Base-by-base conservation (phyloP, 176 grass and related monocot species). In the Paspalum vaginatum region DNA sequence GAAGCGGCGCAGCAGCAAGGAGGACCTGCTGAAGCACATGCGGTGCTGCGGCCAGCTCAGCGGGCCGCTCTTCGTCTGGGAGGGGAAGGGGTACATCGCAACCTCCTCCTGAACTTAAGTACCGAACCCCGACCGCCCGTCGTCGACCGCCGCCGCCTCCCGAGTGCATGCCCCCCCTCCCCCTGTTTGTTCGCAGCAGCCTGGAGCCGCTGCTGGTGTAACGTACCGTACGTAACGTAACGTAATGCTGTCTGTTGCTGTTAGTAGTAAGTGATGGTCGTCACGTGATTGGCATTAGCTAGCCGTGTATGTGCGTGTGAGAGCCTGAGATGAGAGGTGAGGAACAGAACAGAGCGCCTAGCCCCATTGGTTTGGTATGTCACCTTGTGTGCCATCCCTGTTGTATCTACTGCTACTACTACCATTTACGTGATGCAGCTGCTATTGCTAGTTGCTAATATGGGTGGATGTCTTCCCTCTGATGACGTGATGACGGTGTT, bases 11-110 rank as follows among this genome's bases (percentile, higher is more conserved):
- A 84, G 88, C 44, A 87, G 79, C 84, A 94, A 88, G 79, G 88
- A 91, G 84, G 77, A 95, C 84, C 81, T 99, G 15, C 83, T 87
- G 9, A 85, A 76, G 66, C 67, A 93, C 90, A 83, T 89, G 81
- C 68, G 93, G 66, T 95, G 92, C 82, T 83, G 77, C 71, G 86
- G 84, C 14, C 85, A 79, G 11, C 82, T 99, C 68, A 83, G 77
- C 71, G 84, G 81, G 17, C 83, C 75, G 11, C 82, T 99, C 59
- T 99, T 99, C 81, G 81, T 99, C 20, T 85, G 79, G 86, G 96
- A 99, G 75, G 79, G 79, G 86, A 92, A 99, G 75, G 79, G 88
- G 51, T 89, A 86, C 82, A 84, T 99, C 79, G 86, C 90, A 68
- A 95, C 90, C 44, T 95, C 92, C 40, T 82, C 88, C 5, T 89